phyloP scores from a whole-genome alignment of 2,329 filamentous ascomycete species.

The Aspergillus intermedius region DNA sequence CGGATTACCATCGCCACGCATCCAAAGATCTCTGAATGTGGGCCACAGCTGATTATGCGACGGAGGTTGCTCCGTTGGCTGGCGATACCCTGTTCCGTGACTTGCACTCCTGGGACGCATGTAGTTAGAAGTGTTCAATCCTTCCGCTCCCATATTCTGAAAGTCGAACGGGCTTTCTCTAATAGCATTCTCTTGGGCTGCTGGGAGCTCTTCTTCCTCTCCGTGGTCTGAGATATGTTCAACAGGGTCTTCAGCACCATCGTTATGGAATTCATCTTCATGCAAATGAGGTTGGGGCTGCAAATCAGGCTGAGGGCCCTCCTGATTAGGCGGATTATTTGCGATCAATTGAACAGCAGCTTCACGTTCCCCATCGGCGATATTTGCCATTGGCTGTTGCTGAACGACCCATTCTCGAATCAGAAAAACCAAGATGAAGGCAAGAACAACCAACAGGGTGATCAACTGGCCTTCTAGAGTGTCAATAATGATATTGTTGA shows the following conservation, averaged over 20 bases:
- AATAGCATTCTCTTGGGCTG: not conserved
- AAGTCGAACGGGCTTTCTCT: not conserved
- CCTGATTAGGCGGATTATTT: slow-evolving; percentile 27
- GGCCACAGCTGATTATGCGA: slow-evolving; percentile 20
- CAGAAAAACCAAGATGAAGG: slow-evolving; percentile 93
- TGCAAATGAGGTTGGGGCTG: slow-evolving; percentile 5
- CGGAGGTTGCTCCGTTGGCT: not conserved
- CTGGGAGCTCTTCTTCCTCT: slow-evolving; percentile 1
- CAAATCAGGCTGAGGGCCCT: slow-evolving; percentile 9
- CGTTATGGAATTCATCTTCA: slow-evolving; percentile 5
- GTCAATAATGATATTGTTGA: slow-evolving; percentile 76
- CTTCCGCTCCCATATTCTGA: slow-evolving; percentile 1
- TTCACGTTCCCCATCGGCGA: slow-evolving; percentile 52
- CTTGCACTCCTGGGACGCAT: slow-evolving; percentile 4
- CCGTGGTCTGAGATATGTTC: slow-evolving; percentile 7
- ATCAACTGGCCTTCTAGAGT: slow-evolving; percentile 90
- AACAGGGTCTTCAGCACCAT: slow-evolving; percentile 5
- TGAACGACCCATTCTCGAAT: slow-evolving; percentile 98
- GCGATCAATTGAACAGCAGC: slow-evolving; percentile 45
- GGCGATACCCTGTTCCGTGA: not conserved
- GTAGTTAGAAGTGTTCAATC: slow-evolving; percentile 1
- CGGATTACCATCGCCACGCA: slow-evolving; percentile 54
- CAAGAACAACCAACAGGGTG: slow-evolving; percentile 81
- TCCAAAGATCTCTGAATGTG: slow-evolving; percentile 52
- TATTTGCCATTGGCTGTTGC: slow-evolving; percentile 87